Base-by-base conservation (phyloP, 2,329 filamentous ascomycete genomes). In the Penicillium sp. region DNA sequence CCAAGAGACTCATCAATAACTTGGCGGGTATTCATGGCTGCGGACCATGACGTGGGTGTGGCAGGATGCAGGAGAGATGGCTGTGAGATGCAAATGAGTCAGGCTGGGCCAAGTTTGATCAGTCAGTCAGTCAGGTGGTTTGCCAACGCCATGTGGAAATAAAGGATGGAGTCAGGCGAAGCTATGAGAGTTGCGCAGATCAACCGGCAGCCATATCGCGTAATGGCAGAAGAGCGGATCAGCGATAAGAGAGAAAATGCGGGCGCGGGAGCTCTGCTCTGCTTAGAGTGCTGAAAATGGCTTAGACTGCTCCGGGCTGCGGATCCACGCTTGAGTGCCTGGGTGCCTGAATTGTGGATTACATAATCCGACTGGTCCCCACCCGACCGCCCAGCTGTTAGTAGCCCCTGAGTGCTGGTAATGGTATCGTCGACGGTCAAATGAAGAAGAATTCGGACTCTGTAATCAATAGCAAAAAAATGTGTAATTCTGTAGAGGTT, bases 11-110 rank as follows among this genome's bases (percentile, higher is more conserved):
- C 86, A 79, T 96, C 92, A 71, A 98, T 91, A 57, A 90, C 86
- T 54, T 89, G 90, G 59, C 94, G 85, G 44, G 92, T 96, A 75
- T 98, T 95, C 95, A 98, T 99, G 54, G 61, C 80, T 47, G 52
- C 39, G 39, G 56, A 41, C 50, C 66, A 65, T 66, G 59, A 56
- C 54, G 50, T 54, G 49, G 44, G 18, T n/a, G 18, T 9, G n/a
- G 39, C 33, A 50, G 41, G 22, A 22, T 33, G 22, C 40, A 37
- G n/a, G 31, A 49, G 35, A 31, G 46, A 35, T 49, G 7, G n/a
- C 27, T 35, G 19, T 2, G 36, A 50, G 24, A 18, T 53, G 14
- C 6, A 14, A 6, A n/a, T 5, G 31, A 31, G 31, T 9, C 7
- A 10, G 14, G 3, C 33, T 27, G 27, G 16, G 27, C 16, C 27